phyloP scores from a whole-genome alignment of 2,329 filamentous ascomycete genomes.

The Claviceps purpurea region DNA sequence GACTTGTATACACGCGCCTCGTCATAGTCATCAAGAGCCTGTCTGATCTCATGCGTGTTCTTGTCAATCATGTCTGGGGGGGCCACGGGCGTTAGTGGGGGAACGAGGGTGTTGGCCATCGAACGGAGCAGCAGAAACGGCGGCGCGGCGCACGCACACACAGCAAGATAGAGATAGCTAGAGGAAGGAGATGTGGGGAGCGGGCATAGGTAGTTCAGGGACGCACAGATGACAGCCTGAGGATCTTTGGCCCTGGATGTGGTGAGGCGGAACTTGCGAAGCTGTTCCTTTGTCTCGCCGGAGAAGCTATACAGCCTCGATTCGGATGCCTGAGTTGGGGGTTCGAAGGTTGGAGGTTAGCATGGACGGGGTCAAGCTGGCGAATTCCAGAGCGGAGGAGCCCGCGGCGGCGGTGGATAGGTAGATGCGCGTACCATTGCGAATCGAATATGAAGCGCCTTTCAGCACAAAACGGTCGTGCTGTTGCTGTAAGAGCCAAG shows the following conservation, averaged over 20 bases:
- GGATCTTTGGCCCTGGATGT: constrained; percentile 78
- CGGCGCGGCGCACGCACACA: background rate
- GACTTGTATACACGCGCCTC: constrained; percentile 65
- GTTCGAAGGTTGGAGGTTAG: background rate
- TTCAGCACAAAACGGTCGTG: background rate
- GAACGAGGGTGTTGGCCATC: background rate
- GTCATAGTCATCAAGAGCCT: constrained; percentile 40
- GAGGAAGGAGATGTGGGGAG: background rate
- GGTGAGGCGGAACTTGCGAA: constrained; percentile 86
- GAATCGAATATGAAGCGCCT: background rate
- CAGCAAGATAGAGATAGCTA: background rate
- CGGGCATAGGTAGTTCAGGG: constrained; percentile 10
- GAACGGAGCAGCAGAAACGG: no score
- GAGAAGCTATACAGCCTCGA: constrained; percentile 88
- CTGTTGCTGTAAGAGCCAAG: background rate
- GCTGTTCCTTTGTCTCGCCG: constrained; percentile 71
- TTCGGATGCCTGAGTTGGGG: constrained; percentile 46
- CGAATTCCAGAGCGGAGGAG: background rate
- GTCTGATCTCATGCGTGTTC: constrained; percentile 76
- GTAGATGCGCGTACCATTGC: background rate
- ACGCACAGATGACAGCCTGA: constrained; percentile 80
- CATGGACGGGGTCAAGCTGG: background rate
- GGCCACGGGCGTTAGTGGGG: no score
- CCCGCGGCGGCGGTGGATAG: background rate
- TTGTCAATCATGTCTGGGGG: constrained; percentile 77